Evolutionary conservation across 2,329 filamentous ascomycete species (phyloP).

Genomic region (Sclerotinia minor): DNA sequence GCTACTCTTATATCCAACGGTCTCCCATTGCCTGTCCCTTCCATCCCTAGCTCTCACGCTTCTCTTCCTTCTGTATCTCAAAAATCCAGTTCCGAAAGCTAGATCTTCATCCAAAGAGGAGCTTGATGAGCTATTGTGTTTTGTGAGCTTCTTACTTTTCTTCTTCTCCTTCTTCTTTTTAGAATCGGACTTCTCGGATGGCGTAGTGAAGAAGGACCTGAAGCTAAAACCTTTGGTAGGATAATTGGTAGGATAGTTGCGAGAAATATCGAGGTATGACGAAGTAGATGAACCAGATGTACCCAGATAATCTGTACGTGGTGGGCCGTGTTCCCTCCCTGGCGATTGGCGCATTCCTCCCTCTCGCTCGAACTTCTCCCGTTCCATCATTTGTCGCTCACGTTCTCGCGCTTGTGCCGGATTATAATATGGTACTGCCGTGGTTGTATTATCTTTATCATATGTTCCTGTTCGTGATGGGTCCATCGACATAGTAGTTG

Average conservation of each 20-base stretch:
- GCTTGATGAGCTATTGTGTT: slow-evolving; percentile 59
- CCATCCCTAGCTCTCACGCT: slow-evolving; percentile 35
- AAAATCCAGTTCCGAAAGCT: slow-evolving; percentile 63
- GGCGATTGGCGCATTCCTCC: slow-evolving; percentile 18
- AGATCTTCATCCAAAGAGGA: slow-evolving; percentile 68
- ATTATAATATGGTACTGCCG: slow-evolving; percentile 29
- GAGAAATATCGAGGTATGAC: slow-evolving; percentile 63
- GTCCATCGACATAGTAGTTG: slow-evolving; percentile 24
- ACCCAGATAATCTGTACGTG: slow-evolving; percentile 27
- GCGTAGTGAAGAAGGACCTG: slow-evolving; percentile 61
- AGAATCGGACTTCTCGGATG: slow-evolving; percentile 48
- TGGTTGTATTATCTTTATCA: slow-evolving; percentile 28
- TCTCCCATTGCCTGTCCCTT: slow-evolving; percentile 37
- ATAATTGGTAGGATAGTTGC: slow-evolving; percentile 50
- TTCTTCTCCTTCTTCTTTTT: slow-evolving; percentile 34
- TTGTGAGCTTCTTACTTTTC: slow-evolving; percentile 14
- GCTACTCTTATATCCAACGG: slow-evolving; percentile 31
- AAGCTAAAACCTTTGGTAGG: slow-evolving; percentile 54
- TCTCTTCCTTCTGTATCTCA: slow-evolving; percentile 37
- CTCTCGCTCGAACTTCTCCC: slow-evolving; percentile 17
- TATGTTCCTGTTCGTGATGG: slow-evolving; percentile 24
- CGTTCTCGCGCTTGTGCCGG: slow-evolving; percentile 26
- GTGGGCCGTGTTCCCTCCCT: slow-evolving; percentile 30
- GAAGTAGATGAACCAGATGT: slow-evolving; percentile 35
- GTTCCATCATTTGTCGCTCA: slow-evolving; percentile 23